A percentile compares a stretch with the other conserved stretches of the same genome.
Evolutionary conservation across 1,284 basidiomycete genomes (phyloP).

Genomic region (Tausonia pullulans): DNA sequence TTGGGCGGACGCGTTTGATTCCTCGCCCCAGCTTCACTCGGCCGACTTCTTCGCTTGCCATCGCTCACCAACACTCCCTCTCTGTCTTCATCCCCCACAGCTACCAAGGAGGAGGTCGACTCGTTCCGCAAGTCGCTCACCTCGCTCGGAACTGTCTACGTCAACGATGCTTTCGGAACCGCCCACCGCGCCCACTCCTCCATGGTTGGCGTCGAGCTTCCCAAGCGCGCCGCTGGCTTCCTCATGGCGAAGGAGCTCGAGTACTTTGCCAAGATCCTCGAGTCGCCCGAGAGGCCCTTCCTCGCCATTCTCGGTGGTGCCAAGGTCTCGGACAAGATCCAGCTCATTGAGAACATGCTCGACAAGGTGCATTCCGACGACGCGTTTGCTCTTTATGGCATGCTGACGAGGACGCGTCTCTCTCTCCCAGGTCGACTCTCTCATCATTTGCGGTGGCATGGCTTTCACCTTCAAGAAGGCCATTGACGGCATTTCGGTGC

Average conservation of each 20-base stretch:
- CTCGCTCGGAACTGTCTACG: conserved; percentile 86
- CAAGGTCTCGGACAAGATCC: conserved; percentile 98
- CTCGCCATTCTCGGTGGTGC: conserved; percentile 96
- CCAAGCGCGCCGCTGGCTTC: conserved; percentile 90
- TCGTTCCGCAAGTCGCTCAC: conserved; percentile 82
- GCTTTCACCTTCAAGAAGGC: conserved; percentile 99
- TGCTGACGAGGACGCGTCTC: neutral
- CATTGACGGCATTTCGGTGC: conserved; percentile 62
- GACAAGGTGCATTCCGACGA: conserved; percentile 57
- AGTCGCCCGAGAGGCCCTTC: conserved; percentile 90
- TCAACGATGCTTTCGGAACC: conserved; percentile 98
- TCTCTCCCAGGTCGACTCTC: conserved; percentile 64
- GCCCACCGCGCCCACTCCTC: conserved; percentile 97
- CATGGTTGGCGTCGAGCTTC: conserved; percentile 92
- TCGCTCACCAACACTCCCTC: neutral
- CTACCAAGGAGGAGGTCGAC: conserved; percentile 67
- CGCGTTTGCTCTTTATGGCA: too few relatives aligned
- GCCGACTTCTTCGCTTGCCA: neutral
- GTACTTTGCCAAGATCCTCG: conserved; percentile 95
- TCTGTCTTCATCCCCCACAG: conserved; percentile 30
- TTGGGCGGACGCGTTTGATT: neutral
- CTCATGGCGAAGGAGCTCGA: conserved; percentile 98
- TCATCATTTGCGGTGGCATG: conserved; percentile 98
- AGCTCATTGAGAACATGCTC: conserved; percentile 97
- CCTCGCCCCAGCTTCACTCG: neutral